phyloP scores from a whole-genome alignment of 2,329 filamentous ascomycete genomes.

The Aspergillus cejpii region DNA sequence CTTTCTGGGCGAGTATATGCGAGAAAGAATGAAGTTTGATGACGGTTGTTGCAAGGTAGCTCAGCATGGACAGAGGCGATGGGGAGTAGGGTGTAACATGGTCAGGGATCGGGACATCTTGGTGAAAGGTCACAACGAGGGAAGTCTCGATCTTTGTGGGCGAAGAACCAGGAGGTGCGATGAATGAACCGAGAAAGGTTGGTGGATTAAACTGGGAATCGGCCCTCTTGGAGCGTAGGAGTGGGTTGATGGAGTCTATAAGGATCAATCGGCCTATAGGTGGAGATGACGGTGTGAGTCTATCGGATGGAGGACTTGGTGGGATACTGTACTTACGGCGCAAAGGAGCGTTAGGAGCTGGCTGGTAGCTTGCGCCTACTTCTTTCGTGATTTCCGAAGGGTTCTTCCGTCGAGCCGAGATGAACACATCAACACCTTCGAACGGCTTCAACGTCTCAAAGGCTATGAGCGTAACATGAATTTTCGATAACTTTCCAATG shows the following conservation, averaged over 20 bases:
- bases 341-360: slow-evolving; percentile 14
- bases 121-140: slow-evolving; percentile 73
- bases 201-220: slow-evolving; percentile 53
- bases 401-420: slow-evolving; percentile 57
- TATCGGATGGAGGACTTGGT: background rate
- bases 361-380: slow-evolving; percentile 43
- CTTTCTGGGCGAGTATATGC: slow-evolving; percentile 67
- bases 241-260: slow-evolving; percentile 69
- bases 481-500: slow-evolving; percentile 45
- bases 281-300: slow-evolving; percentile 4
- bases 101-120: slow-evolving; percentile 61
- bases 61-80: slow-evolving; percentile 62
- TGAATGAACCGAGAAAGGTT: slow-evolving; percentile 62
- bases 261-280: slow-evolving; percentile 63
- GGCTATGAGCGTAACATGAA: slow-evolving; percentile 67
- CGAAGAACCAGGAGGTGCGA: slow-evolving; percentile 47
- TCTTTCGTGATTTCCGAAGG: slow-evolving; percentile 54
- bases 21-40: slow-evolving; percentile 65
- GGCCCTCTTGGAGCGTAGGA: slow-evolving; percentile 41
- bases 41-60: slow-evolving; percentile 83
- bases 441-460: slow-evolving; percentile 66
- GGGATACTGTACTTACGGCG: slow-evolving; percentile 23
- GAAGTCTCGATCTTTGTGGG: slow-evolving; percentile 48
- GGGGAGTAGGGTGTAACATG: slow-evolving; percentile 48
- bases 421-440: slow-evolving; percentile 58